Percentiles rank a stretch among this genome's conserved stretches.
phyloP scores from a whole-genome alignment of 1,284 basidiomycete species.

The Cutaneotrichosporon sp. region DNA sequence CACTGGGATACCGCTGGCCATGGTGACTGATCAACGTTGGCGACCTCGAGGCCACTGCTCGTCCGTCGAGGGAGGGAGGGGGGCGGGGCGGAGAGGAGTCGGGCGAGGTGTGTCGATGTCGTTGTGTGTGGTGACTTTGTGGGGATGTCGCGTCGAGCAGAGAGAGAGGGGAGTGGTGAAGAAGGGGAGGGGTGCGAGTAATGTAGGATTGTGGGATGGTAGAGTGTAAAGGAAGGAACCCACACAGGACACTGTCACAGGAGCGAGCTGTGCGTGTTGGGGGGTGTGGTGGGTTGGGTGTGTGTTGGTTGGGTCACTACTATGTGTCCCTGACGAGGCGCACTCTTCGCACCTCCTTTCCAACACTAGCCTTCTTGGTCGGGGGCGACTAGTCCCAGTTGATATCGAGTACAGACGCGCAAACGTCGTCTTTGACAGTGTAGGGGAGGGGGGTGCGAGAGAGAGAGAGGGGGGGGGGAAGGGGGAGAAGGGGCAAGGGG shows the following conservation, averaged over 20 bases:
- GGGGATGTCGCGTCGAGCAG: neutral
- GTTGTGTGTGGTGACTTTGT: neutral
- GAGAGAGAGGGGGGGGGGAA: neutral
- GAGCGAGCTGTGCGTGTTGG: neutral
- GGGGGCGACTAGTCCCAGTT: no score
- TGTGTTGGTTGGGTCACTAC: neutral
- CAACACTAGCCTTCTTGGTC: neutral
- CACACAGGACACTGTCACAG: no score
- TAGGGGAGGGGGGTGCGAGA: neutral
- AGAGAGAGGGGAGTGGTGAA: slow-evolving; percentile 9
- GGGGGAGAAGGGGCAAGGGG: neutral
- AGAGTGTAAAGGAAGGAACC: slow-evolving; percentile 5
- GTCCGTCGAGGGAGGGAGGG: slow-evolving; percentile 4
- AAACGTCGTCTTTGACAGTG: neutral
- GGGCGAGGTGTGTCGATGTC: neutral
- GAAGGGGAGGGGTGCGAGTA: slow-evolving; percentile 7
- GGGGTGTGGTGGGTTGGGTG: neutral
- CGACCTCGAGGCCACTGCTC: neutral
- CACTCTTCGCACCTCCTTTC: neutral
- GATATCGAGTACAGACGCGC: no score
- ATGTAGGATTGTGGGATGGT: no score
- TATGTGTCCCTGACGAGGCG: neutral
- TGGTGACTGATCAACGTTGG: slow-evolving; percentile 11
- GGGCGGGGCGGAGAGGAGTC: slow-evolving; percentile 8
- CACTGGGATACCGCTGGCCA: slow-evolving; percentile 39